phyloP scores from a whole-genome alignment of 2,329 filamentous ascomycete genomes.

The Daldinia sp. region DNA sequence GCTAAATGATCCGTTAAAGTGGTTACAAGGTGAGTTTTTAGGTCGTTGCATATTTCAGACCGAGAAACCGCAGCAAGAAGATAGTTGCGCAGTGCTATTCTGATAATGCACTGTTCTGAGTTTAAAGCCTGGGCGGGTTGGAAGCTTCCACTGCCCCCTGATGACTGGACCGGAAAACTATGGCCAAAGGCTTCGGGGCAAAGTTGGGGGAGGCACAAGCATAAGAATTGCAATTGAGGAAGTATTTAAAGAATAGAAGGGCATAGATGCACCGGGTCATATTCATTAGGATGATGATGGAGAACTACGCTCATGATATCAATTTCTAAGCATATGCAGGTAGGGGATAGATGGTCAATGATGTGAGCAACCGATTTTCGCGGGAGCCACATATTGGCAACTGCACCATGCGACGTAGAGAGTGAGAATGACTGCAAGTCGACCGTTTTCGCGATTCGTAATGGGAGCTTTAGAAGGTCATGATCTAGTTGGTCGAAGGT shows the following conservation, averaged over 20 bases:
- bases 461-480: neutral
- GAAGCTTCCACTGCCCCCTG: neutral
- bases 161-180: neutral
- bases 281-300: neutral
- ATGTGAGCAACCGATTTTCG: neutral
- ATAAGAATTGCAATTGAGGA: constrained; percentile 14
- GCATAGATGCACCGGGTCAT: constrained; percentile 12
- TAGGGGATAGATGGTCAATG: constrained; percentile 5
- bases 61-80: neutral
- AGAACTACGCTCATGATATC: neutral
- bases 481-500: neutral
- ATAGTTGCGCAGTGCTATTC: neutral
- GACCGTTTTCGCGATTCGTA: constrained; percentile 11
- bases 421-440: constrained; percentile 3
- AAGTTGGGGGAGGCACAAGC: constrained; percentile 1
- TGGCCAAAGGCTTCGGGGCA: constrained; percentile 19
- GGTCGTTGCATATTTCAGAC: neutral
- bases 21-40: neutral
- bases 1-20: neutral
- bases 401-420: neutral
- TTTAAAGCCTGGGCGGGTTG: neutral
- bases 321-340: constrained; percentile 7
- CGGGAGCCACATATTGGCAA: neutral
- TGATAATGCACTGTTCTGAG: constrained; percentile 17
- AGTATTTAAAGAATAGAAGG: constrained; percentile 15